A percentile compares a stretch with the other conserved stretches of the same genome.
Evolutionary conservation across 2,329 filamentous ascomycete genomes (phyloP).

Genomic region (Didymella arachidicola): DNA sequence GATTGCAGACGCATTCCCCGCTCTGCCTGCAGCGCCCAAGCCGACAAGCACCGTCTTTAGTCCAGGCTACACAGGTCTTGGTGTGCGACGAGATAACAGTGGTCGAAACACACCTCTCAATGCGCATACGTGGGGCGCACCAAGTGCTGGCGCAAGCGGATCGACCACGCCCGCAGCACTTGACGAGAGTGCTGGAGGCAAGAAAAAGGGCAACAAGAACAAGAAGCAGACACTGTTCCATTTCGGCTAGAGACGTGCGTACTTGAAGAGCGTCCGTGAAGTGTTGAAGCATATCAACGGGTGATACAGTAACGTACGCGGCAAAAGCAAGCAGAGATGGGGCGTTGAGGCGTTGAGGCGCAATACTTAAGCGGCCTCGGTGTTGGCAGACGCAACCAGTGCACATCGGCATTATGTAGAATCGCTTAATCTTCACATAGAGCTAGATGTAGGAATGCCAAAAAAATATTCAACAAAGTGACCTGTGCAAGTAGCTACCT

Average conservation of each 20-base stretch:
- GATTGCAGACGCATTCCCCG: slow-evolving; percentile 74
- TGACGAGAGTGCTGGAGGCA: slow-evolving; percentile 40
- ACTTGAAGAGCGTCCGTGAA: background rate
- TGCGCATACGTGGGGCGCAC: slow-evolving; percentile 51
- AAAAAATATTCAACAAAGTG: background rate
- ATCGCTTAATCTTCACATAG: background rate
- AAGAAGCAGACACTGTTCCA: slow-evolving; percentile 61
- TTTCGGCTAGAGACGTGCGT: slow-evolving; percentile 51
- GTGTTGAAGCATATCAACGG: background rate
- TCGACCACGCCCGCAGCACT: slow-evolving; percentile 33
- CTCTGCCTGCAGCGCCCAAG: slow-evolving; percentile 79
- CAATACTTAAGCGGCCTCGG: background rate
- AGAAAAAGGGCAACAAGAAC: slow-evolving; percentile 59
- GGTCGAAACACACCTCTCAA: slow-evolving; percentile 47
- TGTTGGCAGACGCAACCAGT: background rate
- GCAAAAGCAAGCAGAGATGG: slow-evolving; percentile 7
- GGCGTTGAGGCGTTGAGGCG: background rate
- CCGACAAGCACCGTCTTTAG: slow-evolving; percentile 64
- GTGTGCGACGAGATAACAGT: slow-evolving; percentile 54
- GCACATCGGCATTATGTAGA: background rate
- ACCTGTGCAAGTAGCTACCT: background rate
- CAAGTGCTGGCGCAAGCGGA: slow-evolving; percentile 38
- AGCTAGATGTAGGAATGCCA: background rate
- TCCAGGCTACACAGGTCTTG: slow-evolving; percentile 58
- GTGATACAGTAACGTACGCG: background rate